phyloP scores from a whole-genome alignment of 495 filamentous ascomycete genomes.

The Talaromyces trachyspermus region DNA sequence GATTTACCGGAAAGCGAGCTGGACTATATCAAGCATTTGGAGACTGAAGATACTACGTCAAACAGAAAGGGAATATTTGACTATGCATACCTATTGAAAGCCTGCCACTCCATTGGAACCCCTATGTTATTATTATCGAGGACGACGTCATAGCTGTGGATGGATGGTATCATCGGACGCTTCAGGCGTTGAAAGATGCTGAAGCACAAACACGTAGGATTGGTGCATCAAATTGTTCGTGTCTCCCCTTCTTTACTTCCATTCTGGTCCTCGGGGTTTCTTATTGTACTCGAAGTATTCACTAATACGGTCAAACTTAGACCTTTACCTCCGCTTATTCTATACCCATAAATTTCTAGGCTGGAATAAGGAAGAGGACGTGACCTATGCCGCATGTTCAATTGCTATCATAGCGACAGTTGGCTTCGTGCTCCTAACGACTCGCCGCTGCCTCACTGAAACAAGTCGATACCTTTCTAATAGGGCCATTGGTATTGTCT shows the following conservation, averaged over 20 bases:
- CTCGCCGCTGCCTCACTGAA: conserved; percentile 1
- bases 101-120: conserved; percentile 29
- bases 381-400: conserved; percentile 26
- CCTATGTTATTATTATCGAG: conserved; percentile 43
- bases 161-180: conserved; percentile 42
- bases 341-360: conserved; percentile 46
- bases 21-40: conserved; percentile 11
- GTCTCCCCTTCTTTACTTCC: background rate
- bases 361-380: conserved; percentile 47
- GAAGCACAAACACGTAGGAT: conserved; percentile 20
- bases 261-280: background rate
- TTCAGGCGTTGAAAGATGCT: conserved; percentile 26
- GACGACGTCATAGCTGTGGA: conserved; percentile 44
- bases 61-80: conserved; percentile 34
- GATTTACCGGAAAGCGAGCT: conserved; percentile 18
- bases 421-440: conserved; percentile 6
- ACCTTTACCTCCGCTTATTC: conserved; percentile 51
- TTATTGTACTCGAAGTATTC: too few relatives aligned
- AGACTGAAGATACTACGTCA: conserved; percentile 13
- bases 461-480: conserved; percentile 11
- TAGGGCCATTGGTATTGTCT: conserved; percentile 10
- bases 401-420: conserved; percentile 13
- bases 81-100: conserved; percentile 36
- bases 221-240: conserved; percentile 20
- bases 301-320: conserved; percentile 7